phyloP scores from a whole-genome alignment of 2,329 filamentous ascomycete species.

The Sporothrix sp. region DNA sequence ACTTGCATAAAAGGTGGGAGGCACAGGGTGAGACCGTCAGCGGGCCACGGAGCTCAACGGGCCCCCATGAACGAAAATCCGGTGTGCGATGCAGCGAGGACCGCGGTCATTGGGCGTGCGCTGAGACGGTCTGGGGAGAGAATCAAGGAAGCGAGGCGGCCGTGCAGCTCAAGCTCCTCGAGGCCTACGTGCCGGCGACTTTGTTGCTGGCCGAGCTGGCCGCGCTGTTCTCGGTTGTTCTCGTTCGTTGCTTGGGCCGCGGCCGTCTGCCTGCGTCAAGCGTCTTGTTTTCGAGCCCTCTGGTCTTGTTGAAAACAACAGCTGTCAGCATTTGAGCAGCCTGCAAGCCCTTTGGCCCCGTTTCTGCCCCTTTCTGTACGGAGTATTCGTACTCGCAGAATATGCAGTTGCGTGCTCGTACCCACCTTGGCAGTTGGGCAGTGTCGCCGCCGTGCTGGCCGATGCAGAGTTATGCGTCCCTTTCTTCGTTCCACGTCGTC shows the following conservation, averaged over 20 bases:
- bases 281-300: neutral
- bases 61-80: constrained; percentile 7
- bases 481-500: neutral
- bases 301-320: neutral
- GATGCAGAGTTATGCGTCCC: too few relatives aligned
- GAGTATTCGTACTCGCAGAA: too few relatives aligned
- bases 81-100: neutral
- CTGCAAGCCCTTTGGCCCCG: too few relatives aligned
- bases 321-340: too few relatives aligned
- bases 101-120: neutral
- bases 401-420: neutral
- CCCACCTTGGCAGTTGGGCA: neutral
- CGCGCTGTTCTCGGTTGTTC: neutral
- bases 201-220: neutral
- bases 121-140: neutral
- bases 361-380: too few relatives aligned
- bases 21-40: constrained; percentile 13
- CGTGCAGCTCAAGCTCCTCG: too few relatives aligned
- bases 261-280: neutral
- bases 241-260: neutral
- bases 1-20: constrained; percentile 21
- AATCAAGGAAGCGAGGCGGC: neutral
- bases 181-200: too few relatives aligned
- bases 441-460: too few relatives aligned
- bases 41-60: constrained; percentile 11